Conservation (phyloP, 768 basidiomycete genomes). For the Podaxis rugospora region DNA sequence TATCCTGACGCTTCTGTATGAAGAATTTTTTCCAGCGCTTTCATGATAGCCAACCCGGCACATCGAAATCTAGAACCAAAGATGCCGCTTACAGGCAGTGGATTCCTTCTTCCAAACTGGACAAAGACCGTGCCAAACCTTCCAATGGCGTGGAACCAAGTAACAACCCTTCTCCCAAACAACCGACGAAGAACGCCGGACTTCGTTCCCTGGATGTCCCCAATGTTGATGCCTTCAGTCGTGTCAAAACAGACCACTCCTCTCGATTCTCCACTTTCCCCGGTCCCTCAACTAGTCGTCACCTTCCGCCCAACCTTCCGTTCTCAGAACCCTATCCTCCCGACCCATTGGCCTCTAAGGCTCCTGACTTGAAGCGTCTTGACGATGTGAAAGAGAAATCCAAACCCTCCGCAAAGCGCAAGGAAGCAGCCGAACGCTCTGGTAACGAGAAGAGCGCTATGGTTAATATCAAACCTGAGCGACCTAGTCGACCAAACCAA, state of each 20-base stretch:
- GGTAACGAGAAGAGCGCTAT: neutral
- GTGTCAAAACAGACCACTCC: neutral
- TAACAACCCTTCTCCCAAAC: slow-evolving; percentile 17
- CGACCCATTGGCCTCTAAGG: neutral
- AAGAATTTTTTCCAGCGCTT: slow-evolving; percentile 47
- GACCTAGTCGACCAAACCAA: slow-evolving; percentile 5
- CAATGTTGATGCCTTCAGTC: neutral
- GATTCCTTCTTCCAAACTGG: slow-evolving; percentile 22
- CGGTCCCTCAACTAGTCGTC: neutral
- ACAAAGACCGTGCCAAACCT: slow-evolving; percentile 10
- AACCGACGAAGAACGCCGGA: neutral
- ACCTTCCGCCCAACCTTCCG: neutral
- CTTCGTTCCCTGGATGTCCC: neutral
- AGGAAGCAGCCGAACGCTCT: neutral
- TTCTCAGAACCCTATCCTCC: neutral
- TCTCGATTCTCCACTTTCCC: slow-evolving; percentile 1
- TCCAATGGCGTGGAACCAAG: slow-evolving; percentile 22
- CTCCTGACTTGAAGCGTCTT: neutral
- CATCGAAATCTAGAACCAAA: slow-evolving; percentile 32
- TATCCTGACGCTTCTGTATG: slow-evolving; percentile 32
- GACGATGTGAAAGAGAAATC: slow-evolving; percentile 1
- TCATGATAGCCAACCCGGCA: slow-evolving; percentile 39
- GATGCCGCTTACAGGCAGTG: slow-evolving; percentile 33
- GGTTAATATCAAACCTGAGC: neutral
- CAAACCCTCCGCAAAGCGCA: neutral